Evolutionary conservation across 805 yeast species (phyloP).

Genomic region (Saccharomycopsis amapae): DNA sequence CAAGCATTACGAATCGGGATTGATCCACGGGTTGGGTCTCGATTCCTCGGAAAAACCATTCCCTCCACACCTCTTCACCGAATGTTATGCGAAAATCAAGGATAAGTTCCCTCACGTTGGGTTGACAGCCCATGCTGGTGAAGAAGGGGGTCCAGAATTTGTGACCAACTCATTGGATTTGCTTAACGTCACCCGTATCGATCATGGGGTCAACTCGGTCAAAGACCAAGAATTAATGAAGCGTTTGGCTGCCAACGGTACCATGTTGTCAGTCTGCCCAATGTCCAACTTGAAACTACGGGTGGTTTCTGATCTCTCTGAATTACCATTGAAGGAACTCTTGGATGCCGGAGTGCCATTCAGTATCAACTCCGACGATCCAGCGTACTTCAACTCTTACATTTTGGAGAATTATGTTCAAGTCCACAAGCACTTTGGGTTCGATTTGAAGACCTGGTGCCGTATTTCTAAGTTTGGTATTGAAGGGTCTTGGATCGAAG

Average conservation of each 20-base stretch:
- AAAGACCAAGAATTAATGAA: conserved; percentile 47
- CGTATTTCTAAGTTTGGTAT: conserved; percentile 58
- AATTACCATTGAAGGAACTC: conserved; percentile 58
- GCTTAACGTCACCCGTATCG: conserved; percentile 62
- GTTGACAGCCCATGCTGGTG: conserved; percentile 85
- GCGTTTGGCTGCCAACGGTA: conserved; percentile 47
- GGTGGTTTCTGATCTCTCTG: conserved; percentile 59
- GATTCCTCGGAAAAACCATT: conserved; percentile 75
- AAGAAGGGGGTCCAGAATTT: conserved; percentile 75
- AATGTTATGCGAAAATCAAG: conserved; percentile 49
- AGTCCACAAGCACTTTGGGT: conserved; percentile 60
- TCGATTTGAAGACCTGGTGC: conserved; percentile 55
- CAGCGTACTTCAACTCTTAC: conserved; percentile 83
- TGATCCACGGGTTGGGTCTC: conserved; percentile 71
- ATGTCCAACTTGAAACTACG: conserved; percentile 68
- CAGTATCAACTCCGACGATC: conserved; percentile 72
- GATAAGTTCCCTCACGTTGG: conserved; percentile 45
- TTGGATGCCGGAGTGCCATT: conserved; percentile 60
- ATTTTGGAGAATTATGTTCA: conserved; percentile 66
- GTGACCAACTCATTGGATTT: conserved; percentile 52
- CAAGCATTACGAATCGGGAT: conserved; percentile 46
- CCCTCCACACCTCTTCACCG: conserved; percentile 64
- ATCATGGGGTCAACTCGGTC: conserved; percentile 68
- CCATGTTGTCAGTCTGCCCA: conserved; percentile 69
- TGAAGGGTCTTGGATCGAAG: conserved; percentile 68